A percentile compares a stretch with the other conserved stretches of the same genome.
Conservation (phyloP, 192 early-diverging fungal genomes). For the Mortierella alpina region DNA sequence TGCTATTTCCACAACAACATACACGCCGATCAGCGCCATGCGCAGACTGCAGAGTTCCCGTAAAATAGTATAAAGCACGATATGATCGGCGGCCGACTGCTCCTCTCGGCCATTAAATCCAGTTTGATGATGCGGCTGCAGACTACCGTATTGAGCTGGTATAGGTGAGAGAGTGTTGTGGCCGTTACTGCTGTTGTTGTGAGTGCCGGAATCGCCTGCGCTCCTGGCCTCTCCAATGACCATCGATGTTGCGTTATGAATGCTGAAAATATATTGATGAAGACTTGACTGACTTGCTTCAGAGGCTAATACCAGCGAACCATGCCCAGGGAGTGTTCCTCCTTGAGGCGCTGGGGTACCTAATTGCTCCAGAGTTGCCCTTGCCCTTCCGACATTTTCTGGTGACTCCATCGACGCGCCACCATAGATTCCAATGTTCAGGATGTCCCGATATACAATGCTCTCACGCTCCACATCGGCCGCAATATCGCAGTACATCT, state of each 20-base stretch:
- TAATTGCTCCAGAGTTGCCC: no score
- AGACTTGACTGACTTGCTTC: slow-evolving; percentile 16
- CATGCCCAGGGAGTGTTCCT: slow-evolving; percentile 9
- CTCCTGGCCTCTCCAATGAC: not conserved
- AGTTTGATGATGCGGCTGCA: not conserved
- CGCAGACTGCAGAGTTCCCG: slow-evolving; percentile 44
- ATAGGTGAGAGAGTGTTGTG: slow-evolving; percentile 23
- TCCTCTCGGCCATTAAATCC: slow-evolving; percentile 17
- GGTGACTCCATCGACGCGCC: not conserved
- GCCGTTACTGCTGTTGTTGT: not conserved
- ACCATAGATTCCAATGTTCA: not conserved
- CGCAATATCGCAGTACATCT: slow-evolving; percentile 34
- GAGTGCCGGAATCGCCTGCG: not conserved
- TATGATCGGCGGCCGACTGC: slow-evolving; percentile 29
- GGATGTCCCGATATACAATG: slow-evolving; percentile 7
- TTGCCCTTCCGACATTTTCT: not conserved
- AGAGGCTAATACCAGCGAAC: slow-evolving; percentile 21
- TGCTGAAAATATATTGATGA: slow-evolving; percentile 11
- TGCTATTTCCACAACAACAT: not conserved
- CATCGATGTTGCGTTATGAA: not conserved
- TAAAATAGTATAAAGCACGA: slow-evolving; percentile 45
- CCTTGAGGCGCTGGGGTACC: no score
- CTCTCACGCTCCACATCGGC: slow-evolving; percentile 35
- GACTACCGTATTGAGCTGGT: not conserved
- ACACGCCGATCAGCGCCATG: slow-evolving; percentile 38